phyloP scores from a whole-genome alignment of 371 early-diverging fungal species.

The Cokeromyces recurvatus region DNA sequence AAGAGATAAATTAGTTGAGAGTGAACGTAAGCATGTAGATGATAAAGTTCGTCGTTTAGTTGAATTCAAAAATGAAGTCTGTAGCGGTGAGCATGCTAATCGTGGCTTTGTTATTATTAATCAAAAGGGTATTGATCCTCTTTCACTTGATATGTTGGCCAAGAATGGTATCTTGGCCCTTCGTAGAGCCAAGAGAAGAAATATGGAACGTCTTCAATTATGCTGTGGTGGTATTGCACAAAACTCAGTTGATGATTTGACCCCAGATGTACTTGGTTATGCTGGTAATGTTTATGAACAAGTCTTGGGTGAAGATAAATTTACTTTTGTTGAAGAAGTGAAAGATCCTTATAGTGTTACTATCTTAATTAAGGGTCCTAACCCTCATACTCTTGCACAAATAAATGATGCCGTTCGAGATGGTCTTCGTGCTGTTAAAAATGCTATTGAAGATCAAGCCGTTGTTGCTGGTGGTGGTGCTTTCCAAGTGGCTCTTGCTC shows the following conservation, averaged over 20 bases:
- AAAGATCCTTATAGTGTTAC: slow-evolving; percentile 93
- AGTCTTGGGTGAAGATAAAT: slow-evolving; percentile 98
- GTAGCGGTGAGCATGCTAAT: slow-evolving; percentile 67
- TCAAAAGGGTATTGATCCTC: slow-evolving; percentile 99
- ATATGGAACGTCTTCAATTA: slow-evolving; percentile 99
- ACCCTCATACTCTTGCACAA: slow-evolving; percentile 93
- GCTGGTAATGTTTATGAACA: slow-evolving; percentile 97
- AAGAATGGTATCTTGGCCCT: slow-evolving; percentile 97
- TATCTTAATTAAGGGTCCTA: slow-evolving; percentile 96
- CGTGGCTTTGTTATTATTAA: slow-evolving; percentile 97
- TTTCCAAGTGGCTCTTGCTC: slow-evolving; percentile 86
- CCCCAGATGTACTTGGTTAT: slow-evolving; percentile 85
- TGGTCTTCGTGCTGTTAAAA: slow-evolving; percentile 97
- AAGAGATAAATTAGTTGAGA: slow-evolving; percentile 97
- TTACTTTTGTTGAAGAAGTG: slow-evolving; percentile 99
- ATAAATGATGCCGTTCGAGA: slow-evolving; percentile 98
- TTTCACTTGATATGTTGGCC: slow-evolving; percentile 97
- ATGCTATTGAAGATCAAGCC: slow-evolving; percentile 90
- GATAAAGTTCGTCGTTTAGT: slow-evolving; percentile 92
- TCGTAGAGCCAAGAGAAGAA: slow-evolving; percentile 98
- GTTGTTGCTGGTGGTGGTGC: slow-evolving; percentile 98
- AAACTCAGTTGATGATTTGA: slow-evolving; percentile 96
- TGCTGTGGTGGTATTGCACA: slow-evolving; percentile 98
- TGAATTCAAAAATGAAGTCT: slow-evolving; percentile 94
- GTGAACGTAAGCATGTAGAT: slow-evolving; percentile 96